These are phyloP conservation scores for Sphenostylis stenocarpa DNA, from an alignment of 306 rosid genomes.

Conservation along the genomic window DNA sequence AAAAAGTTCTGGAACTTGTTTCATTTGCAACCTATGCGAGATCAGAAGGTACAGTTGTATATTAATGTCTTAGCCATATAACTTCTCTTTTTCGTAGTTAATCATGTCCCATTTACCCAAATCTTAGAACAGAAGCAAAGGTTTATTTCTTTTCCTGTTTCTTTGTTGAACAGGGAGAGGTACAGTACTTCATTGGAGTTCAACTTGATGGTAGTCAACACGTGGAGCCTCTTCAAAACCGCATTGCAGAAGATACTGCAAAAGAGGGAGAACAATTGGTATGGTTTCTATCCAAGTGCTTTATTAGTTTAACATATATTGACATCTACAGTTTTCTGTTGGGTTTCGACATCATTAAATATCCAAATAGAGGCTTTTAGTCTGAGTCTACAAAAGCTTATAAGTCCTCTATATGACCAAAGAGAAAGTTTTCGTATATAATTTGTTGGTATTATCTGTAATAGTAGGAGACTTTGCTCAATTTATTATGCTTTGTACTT, in stretches of 20 bases:
- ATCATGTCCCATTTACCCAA: background rate
- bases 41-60: conserved; percentile 69
- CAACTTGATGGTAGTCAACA: conserved; percentile 98
- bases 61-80: background rate
- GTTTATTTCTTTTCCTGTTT: background rate
- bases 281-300: conserved; percentile 32
- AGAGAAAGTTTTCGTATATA: conserved; percentile 12
- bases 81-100: background rate
- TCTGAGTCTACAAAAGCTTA: background rate
- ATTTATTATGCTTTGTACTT: conserved; percentile 15
- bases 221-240: conserved; percentile 80
- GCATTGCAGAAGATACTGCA: conserved; percentile 69
- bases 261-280: conserved; percentile 75
- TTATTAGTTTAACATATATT: background rate
- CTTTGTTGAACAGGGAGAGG: conserved; percentile 78
- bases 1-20: conserved; percentile 97
- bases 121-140: background rate
- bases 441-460: background rate
- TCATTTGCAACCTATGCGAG: conserved; percentile 99
- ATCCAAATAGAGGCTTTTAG: background rate
- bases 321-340: background rate
- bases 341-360: conserved; percentile 9
- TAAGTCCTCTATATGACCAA: conserved; percentile 5
- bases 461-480: background rate
- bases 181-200: conserved; percentile 94